Evolutionary conservation across 2,329 filamentous ascomycete genomes (phyloP), one percentile per base, ranked within the genome.

Genomic region (Pseudogymnoascus sp.): DNA sequence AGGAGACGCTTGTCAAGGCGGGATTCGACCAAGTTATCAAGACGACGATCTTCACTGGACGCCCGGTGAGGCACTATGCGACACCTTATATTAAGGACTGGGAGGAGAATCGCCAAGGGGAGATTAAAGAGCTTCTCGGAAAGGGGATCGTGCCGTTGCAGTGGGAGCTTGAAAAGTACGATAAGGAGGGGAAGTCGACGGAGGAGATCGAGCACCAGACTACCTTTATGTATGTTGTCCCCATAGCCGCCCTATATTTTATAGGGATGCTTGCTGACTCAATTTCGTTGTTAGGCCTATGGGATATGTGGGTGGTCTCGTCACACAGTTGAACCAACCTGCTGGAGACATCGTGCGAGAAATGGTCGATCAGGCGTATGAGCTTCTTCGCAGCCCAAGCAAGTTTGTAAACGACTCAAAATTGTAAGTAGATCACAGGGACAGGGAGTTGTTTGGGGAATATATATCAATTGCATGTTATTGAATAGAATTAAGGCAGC

Each of bases 21-120:
- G 85, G 89, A 71, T 96, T 93, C 76, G 90, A 96, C 77, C 93
- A 97, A 79, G 96, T 93, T 73, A 81, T 96, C 75, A 89, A 91
- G 75, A 97, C 93, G 61, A 89, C 96, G 77, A 97, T 97, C 80
- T 97, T 96, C 83, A 97, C 93, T 64, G 79, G 93, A 64, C 90
- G 93, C 62, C 93, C 93, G 31, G 83, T 97, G 74, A 91, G 93
- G 69, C 92, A 97, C 64, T 88, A 91, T 75, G 93, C 85, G 75
- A 97, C 96, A 81, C 78, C 88, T 2, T 97, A 97, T 79, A 96
- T 97, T 73, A 77, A 86, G 75, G 89, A 96, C 82, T 97, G 93
- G 93, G 93, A 97, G 80, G 87, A 88, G 72, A 93, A 96, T 82
- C 89, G 93, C 71, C 80, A 82, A 69, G 80, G 83, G 60, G 93